Evolutionary conservation across 1,284 basidiomycete genomes (phyloP), one percentile per base, ranked within the genome.

Genomic region (Puccinia polysora): DNA sequence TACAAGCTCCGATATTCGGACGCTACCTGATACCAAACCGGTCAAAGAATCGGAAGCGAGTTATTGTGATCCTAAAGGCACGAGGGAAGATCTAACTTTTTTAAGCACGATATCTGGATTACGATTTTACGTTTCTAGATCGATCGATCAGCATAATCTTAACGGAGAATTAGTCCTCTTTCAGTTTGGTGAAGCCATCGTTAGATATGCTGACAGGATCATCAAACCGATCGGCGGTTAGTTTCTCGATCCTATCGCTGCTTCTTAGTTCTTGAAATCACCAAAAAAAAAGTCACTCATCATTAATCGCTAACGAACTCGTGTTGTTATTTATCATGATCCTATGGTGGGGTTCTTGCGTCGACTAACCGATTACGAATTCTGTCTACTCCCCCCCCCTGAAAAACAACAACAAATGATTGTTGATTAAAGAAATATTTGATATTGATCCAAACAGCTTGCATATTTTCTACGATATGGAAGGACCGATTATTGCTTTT

Each of bases 401-500:
- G 23, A 32, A 8, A 7, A n/a, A 43, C 32, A 12, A n/a, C n/a
- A n/a, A n/a, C n/a, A n/a, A n/a, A n/a, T n/a, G n/a, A n/a, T n/a
- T n/a, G n/a, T n/a, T n/a, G n/a, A n/a, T n/a, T n/a, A n/a, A 18
- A 12, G 73, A 76, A 36, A 77, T 82, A 6, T 82, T 81, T 71
- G 77, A 78, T 20, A 67, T 82, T 14, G 79, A 80, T 67, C 82
- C 86, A 18, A 82, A 85, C 0, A 88, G 88, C 69, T 77, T 97
- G 75, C 90, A 94, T 77, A 84, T 98, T 2, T 97, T 97, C 79
- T 89, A 87, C 80, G 93, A 98, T 78, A 78, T 84, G 10, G 81
- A 83, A 5, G 93, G 94, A 0, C 88, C 87, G 0, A 82, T 89
- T 20, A 96, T 97, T 74, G 95, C 94, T 0, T 97, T 97, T 83